Conservation (phyloP, 1,284 basidiomycete species). For the Sporisorium sorghi region DNA sequence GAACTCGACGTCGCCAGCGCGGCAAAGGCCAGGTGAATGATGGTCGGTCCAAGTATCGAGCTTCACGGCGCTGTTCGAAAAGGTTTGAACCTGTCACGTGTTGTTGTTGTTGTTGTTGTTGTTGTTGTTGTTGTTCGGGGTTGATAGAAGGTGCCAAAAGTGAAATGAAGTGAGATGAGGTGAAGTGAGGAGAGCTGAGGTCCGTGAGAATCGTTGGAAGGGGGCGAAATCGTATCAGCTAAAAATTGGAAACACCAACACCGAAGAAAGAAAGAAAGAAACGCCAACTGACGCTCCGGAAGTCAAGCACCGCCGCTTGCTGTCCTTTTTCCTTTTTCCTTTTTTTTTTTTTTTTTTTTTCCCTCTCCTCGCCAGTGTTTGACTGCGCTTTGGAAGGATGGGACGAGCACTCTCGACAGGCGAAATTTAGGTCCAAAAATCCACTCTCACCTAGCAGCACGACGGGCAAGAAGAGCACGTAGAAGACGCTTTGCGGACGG, state of each 20-base stretch:
- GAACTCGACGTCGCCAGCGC: background rate
- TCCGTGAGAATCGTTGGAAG: background rate
- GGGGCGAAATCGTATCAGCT: constrained; percentile 1
- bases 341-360: background rate
- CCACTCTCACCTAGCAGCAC: too few relatives aligned
- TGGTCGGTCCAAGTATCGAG: too few relatives aligned
- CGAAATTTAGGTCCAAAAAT: background rate
- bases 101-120: too few relatives aligned
- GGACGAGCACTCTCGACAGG: background rate
- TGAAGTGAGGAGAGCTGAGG: constrained; percentile 1
- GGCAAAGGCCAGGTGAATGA: background rate
- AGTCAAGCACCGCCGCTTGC: constrained; percentile 1
- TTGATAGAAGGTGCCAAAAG: background rate
- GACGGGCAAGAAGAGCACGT: too few relatives aligned
- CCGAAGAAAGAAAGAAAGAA: background rate
- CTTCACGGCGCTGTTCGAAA: background rate
- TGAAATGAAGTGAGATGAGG: background rate
- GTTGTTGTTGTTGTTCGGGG: background rate
- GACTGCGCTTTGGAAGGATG: constrained; percentile 1
- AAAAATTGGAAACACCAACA: constrained; percentile 16
- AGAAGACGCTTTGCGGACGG: too few relatives aligned
- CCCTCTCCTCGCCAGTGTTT: constrained; percentile 7
- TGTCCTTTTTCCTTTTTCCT: background rate
- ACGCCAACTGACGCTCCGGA: background rate
- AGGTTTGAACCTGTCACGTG: background rate